Conservation (phyloP, 768 basidiomycete genomes). For the Serendipita sp. region DNA sequence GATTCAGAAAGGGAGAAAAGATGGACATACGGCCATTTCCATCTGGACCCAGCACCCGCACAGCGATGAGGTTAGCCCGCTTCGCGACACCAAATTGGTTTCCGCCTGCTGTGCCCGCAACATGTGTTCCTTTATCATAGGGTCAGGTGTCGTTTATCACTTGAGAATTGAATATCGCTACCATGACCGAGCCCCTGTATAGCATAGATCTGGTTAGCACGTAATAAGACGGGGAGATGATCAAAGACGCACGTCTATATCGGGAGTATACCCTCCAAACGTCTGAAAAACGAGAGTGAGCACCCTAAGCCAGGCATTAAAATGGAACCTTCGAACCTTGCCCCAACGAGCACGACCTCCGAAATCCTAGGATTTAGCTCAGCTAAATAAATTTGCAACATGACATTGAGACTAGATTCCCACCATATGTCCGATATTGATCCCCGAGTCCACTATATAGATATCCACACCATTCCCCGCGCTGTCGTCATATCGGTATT, state of each 20-base stretch:
- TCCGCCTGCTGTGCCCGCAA: constrained; percentile 12
- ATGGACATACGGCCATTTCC: background rate
- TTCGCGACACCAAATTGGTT: constrained; percentile 13
- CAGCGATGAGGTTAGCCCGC: background rate
- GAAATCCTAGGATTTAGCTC: background rate
- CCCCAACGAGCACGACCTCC: background rate
- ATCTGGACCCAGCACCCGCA: constrained; percentile 8
- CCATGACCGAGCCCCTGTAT: constrained; percentile 28
- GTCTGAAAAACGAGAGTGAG: constrained; percentile 11
- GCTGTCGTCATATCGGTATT: constrained; percentile 19
- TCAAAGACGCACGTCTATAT: constrained; percentile 1
- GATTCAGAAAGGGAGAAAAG: background rate
- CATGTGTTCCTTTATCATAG: background rate
- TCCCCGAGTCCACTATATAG: constrained; percentile 17
- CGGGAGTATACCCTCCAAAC: constrained; percentile 17
- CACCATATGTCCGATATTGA: constrained; percentile 1
- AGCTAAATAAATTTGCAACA: background rate
- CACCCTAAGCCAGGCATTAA: background rate
- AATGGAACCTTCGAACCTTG: background rate
- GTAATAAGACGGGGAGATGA: background rate
- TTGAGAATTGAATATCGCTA: constrained; percentile 17
- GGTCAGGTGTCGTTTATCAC: background rate
- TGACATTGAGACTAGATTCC: background rate
- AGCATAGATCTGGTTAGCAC: background rate
- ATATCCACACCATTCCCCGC: constrained; percentile 25